Base-by-base conservation (phyloP, 176 grass and related monocot species). In the Triticum monococcum region DNA sequence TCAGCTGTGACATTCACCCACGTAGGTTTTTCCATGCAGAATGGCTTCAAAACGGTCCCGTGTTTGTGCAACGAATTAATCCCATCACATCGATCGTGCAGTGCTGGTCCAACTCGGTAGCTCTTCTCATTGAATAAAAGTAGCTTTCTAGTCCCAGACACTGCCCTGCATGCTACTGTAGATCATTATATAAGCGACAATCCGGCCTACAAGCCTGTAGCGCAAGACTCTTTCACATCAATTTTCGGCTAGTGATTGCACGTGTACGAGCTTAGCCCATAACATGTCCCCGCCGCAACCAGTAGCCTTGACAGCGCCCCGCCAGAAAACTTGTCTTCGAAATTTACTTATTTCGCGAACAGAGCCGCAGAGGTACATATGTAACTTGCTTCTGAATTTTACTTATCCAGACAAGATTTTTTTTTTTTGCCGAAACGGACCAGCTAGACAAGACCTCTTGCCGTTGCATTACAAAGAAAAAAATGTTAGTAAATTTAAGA, bases 261-360 rank as follows among this genome's bases (percentile, higher is more conserved):
- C 54, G 17, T 36, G 23, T 32, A 32, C 17, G 64, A 81, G 62
- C 36, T 43, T 46, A 64, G 78, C 18, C 61, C 68, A 74, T 79
- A 78, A 25, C 43, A 17, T 76, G 59, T 23, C 66, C 56, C 56
- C 41, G n/a, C 63, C 74, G 56, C 74, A 79, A 90, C 32, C 17
- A 22, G 38, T 18, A 26, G 31, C 31, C n/a, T 24, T 75, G 80
- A 67, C 66, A 83, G 45, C 30, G 31, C 38, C 81, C 65, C 35
- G 24, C 57, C 89, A 79, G 78, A 85, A 60, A 74, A 87, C 79
- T 66, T 81, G 69, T 45, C 54, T 12, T 64, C 16, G 3, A 75
- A 48, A 28, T 52, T 18, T 75, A 10, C 43, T 18, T 3, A 25
- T 75, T 75, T 31, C 25, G 8, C 32, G 16, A 83, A 64, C 41